phyloP scores from a whole-genome alignment of 2,329 filamentous ascomycete genomes.

The Hypomyces rosellus region DNA sequence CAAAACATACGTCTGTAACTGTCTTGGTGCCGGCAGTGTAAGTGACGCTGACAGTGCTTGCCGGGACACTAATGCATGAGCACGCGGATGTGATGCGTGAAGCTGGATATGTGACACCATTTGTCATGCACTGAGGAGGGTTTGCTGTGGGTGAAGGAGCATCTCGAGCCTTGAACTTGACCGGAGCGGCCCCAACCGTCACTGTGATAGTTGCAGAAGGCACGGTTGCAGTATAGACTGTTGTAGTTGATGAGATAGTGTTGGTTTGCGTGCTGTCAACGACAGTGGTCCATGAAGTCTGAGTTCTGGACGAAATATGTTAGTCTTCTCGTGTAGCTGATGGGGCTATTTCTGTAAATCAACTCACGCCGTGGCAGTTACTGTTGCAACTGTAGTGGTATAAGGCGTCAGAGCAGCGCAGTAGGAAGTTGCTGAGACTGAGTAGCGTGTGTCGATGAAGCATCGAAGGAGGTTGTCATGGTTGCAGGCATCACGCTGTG shows the following conservation, averaged over 20 bases:
- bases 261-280: conserved; percentile 9
- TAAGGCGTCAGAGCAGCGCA: conserved; percentile 15
- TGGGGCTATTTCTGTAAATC: no score
- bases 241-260: conserved; percentile 13
- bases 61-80: conserved; percentile 17
- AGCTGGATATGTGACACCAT: no score
- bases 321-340: neutral
- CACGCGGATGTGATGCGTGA: conserved; percentile 17
- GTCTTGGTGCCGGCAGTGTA: conserved; percentile 5
- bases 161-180: no score
- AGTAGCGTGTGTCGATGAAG: conserved; percentile 16
- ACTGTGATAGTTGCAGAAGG: conserved; percentile 3
- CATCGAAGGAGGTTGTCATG: conserved; percentile 19
- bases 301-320: conserved; percentile 6
- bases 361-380: conserved; percentile 12
- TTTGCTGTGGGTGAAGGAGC: no score
- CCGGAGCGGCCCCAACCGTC: no score
- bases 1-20: no score
- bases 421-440: conserved; percentile 16
- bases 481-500: conserved; percentile 14
- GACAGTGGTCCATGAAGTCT: conserved; percentile 10
- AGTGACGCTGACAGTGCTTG: conserved; percentile 13
- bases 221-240: conserved; percentile 16
- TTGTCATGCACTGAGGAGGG: no score
- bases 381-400: conserved; percentile 14